Percentiles rank a stretch among this genome's conserved stretches.
Conservation (phyloP, 2,329 filamentous ascomycete species). For the Pseudocercospora pini-densiflorae region DNA sequence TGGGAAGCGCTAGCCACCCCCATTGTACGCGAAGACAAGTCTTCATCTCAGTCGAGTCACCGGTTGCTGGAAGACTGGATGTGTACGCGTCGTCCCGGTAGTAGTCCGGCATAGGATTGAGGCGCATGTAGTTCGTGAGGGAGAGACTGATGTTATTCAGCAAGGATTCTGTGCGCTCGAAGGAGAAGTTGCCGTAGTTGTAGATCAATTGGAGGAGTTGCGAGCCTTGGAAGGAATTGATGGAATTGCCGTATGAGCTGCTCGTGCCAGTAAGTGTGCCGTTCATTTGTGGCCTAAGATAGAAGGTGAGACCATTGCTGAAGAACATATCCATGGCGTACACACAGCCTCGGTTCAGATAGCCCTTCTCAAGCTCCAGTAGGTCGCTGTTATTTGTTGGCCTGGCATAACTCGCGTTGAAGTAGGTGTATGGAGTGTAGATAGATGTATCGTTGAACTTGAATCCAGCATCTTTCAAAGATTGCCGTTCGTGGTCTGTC, state of each 20-base stretch:
- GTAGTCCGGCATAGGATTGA: background rate
- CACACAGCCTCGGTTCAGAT: constrained; percentile 7
- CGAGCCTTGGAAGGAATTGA: constrained; percentile 10
- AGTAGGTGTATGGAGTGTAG: constrained; percentile 9
- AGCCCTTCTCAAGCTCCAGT: background rate
- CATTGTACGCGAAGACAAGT: constrained; percentile 19
- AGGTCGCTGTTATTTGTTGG: background rate
- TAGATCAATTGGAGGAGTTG: constrained; percentile 18
- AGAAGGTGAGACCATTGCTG: background rate
- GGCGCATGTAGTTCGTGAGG: constrained; percentile 20
- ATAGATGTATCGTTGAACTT: background rate
- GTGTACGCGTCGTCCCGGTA: background rate
- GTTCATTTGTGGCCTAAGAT: background rate
- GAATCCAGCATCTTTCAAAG: background rate
- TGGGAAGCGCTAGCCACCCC: constrained; percentile 16
- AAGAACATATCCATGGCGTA: constrained; percentile 13
- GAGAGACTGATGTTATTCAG: constrained; percentile 19
- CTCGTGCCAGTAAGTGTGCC: background rate
- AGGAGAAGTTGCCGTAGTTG: constrained; percentile 14
- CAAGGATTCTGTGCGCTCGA: constrained; percentile 11
- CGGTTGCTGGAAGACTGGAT: background rate
- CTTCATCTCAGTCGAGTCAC: constrained; percentile 8
- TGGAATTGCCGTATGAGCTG: background rate
- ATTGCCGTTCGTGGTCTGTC: background rate
- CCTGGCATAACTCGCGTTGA: background rate